These are phyloP conservation scores for Xylaria telfairii DNA, from an alignment of 495 filamentous ascomycete species.

Conservation along the genomic window DNA sequence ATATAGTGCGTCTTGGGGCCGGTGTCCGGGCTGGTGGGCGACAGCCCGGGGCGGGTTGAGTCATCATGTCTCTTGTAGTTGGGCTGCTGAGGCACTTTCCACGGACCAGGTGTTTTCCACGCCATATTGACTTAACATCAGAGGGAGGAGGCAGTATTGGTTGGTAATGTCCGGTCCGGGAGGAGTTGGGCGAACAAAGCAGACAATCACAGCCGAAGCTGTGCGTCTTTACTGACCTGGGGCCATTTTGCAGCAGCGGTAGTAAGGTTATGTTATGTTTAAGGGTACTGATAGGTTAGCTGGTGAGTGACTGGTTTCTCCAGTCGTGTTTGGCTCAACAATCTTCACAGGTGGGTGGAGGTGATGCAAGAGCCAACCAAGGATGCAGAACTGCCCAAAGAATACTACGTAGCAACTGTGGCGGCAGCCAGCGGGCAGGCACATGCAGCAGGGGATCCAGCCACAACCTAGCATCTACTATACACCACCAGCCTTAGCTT, in stretches of 20 bases:
- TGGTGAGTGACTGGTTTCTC: slow-evolving; percentile 12
- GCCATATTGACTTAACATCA: slow-evolving; percentile 46
- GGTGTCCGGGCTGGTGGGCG: slow-evolving; percentile 41
- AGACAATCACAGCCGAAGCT: slow-evolving; percentile 43
- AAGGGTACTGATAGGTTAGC: background rate
- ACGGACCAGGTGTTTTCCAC: slow-evolving; percentile 47
- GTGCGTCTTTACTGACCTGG: slow-evolving; percentile 38
- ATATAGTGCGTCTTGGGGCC: slow-evolving; percentile 69
- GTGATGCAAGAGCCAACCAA: slow-evolving; percentile 17
- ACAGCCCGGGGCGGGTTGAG: slow-evolving; percentile 51
- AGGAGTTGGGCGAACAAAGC: slow-evolving; percentile 31
- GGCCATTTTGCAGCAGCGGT: slow-evolving; percentile 36
- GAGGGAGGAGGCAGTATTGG: slow-evolving; percentile 27
- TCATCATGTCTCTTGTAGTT: slow-evolving; percentile 44
- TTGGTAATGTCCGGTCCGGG: slow-evolving; percentile 11
- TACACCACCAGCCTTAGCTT: too few relatives aligned
- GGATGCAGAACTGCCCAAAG: background rate
- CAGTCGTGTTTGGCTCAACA: slow-evolving; percentile 21
- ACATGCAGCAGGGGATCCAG: slow-evolving; percentile 1
- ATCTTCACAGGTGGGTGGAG: slow-evolving; percentile 14
- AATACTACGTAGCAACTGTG: slow-evolving; percentile 6
- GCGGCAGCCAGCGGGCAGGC: background rate
- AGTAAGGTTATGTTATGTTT: background rate
- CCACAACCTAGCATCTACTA: background rate
- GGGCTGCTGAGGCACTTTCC: slow-evolving; percentile 47